Conservation (phyloP, 768 basidiomycete genomes). For the Macrolepiota dolichaula region DNA sequence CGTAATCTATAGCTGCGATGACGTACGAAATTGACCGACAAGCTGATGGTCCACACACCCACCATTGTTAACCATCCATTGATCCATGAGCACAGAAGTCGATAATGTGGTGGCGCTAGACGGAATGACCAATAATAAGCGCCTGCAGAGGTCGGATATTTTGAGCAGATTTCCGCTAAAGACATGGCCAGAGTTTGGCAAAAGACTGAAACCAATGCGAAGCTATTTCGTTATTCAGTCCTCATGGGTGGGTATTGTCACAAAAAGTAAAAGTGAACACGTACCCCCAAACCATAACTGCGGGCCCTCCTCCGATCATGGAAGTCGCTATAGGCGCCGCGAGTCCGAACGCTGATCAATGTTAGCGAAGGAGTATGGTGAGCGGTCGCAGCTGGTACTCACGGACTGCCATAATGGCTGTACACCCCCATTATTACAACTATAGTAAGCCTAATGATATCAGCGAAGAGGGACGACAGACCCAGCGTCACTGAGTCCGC, state of each 20-base stretch:
- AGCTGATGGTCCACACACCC: conserved; percentile 66
- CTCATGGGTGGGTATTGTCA: background rate
- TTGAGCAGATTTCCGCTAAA: conserved; percentile 55
- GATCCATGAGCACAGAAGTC: conserved; percentile 57
- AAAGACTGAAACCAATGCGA: conserved; percentile 47
- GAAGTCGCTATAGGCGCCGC: conserved; percentile 55
- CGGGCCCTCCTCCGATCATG: conserved; percentile 52
- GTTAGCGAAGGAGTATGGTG: background rate
- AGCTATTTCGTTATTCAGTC: conserved; percentile 25
- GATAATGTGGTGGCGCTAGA: conserved; percentile 48
- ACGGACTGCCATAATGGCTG: conserved; percentile 65
- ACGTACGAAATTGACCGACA: conserved; percentile 61
- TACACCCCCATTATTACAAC: background rate
- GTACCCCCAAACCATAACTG: conserved; percentile 57
- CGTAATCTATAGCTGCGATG: background rate
- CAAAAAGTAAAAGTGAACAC: background rate
- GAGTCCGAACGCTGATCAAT: conserved; percentile 47
- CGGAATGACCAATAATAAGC: conserved; percentile 68
- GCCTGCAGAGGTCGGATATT: conserved; percentile 59
- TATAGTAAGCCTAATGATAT: background rate
- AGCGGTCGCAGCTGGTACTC: conserved; percentile 21
- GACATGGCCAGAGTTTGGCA: conserved; percentile 49
- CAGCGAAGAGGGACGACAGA: conserved; percentile 17
- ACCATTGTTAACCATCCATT: conserved; percentile 69
- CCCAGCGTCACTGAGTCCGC: conserved; percentile 43